Base-by-base conservation (phyloP, 2,329 filamentous ascomycete genomes). In the Didymosphaeria variabile region DNA sequence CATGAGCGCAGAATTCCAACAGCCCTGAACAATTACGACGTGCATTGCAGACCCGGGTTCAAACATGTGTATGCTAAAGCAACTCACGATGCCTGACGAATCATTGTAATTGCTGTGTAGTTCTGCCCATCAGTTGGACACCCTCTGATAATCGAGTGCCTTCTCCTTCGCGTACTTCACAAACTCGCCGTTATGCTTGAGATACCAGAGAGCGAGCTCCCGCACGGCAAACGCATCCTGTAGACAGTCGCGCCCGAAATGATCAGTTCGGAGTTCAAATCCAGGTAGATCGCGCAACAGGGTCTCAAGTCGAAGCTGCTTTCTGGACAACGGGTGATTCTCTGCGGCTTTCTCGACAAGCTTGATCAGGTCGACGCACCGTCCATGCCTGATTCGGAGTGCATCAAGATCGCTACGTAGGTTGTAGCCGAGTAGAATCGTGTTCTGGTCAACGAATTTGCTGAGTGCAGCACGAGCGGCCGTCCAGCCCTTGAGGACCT, bases 201-300 rank as follows among this genome's bases (percentile, higher is more conserved):
- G 65, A 58, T 78, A 81, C 76, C 78, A 84, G 2, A 86, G 68
- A 5, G 80, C 76, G 50, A 86, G 66, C 66, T 86, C 83, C 8
- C 84, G 78, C 0, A 80, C 76, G 0, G 84, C 84, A 36, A 83
- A 77, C 0, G 83, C 80, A 71, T 86, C 82, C 66, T 86, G 82
- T 5, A 86, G 64, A 50, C 79, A 80, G 68, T 83, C 79, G 53
- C 86, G 84, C 1, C 83, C 81, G 1, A 65, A 67, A 0, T 63
- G 55, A 58, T 73, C 63, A 2, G 45, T 62, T 23, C 57, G 59
- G 21, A 76, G 59, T 1, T 40, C 31, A 21, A 65, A 49, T 2
- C 49, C 50, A 1, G 63, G 55, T 23, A 71, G 67, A 15, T 71
- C 64, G 9, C 71, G 68, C 45, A 64, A 70, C 55, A 76, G 58